Base-by-base conservation (phyloP, 768 basidiomycete genomes). In the Dioszegia hungarica region DNA sequence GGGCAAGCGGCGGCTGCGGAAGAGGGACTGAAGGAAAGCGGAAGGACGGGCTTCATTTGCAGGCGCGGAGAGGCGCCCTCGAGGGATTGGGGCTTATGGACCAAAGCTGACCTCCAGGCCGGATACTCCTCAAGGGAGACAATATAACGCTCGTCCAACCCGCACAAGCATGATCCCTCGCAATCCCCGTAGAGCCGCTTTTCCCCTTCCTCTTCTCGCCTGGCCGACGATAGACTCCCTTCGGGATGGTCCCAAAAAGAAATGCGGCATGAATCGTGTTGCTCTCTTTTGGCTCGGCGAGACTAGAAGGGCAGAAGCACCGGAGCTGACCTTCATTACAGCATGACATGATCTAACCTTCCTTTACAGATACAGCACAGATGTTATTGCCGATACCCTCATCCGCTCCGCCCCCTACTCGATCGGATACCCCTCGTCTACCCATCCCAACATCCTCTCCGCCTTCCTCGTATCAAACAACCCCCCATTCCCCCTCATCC, bases 131-230 rank as follows among this genome's bases (percentile, higher is more conserved):
- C 62, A 98, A 98, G 78, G 94, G 94, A 57, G 94, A 98, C 75
- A 95, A 93, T 75, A 97, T 98, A 72, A 97, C 94, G n/a, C 83
- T 93, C 52, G 94, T 97, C 74, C 90, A 94, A 73, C 88, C 77
- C 27, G 67, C 60, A 24, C 53, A 60, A 34, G 60, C 59, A 53
- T 65, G 52, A 61, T 55, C 36, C 19, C 31, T 11, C 17, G 19
- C 47, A 8, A 11, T 14, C 47, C 22, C 11, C 5, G 19, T 44
- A 8, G 6, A 17, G 6, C 25, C 25, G 19, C 14, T 24, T 22
- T 44, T 49, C 33, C 47, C 4, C 5, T 25, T 22, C 22, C 43
- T 22, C 22, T n/a, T n/a, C n/a, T n/a, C n/a, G n/a, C n/a, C n/a
- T n/a, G n/a, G n/a, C n/a, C n/a, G n/a, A n/a, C n/a, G n/a, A n/a